Conservation (phyloP, 2,329 filamentous ascomycete genomes). For the Penicillium sp. region DNA sequence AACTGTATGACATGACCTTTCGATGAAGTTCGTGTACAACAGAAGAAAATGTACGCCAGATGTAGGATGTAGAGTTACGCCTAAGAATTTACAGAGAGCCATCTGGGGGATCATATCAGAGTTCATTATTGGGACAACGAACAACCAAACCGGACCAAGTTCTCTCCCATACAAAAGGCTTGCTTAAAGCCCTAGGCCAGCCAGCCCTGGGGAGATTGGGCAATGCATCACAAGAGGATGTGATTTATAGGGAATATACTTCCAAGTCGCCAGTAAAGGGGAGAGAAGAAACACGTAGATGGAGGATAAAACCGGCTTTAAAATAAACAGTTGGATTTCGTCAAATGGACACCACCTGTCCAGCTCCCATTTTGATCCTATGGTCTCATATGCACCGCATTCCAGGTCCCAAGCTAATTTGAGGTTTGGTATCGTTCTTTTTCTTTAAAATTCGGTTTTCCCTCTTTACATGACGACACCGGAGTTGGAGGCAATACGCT, state of each 20-base stretch:
- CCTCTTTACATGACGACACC: constrained; percentile 97
- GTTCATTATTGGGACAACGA: constrained; percentile 12
- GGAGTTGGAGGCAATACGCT: constrained; percentile 99
- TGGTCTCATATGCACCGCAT: constrained; percentile 30
- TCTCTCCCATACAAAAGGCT: constrained; percentile 1
- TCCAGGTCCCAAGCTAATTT: constrained; percentile 26
- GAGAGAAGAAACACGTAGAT: constrained; percentile 23
- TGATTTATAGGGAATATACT: constrained; percentile 25
- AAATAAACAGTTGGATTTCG: constrained; percentile 29
- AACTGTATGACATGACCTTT: not conserved
- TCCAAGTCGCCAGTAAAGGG: constrained; percentile 25
- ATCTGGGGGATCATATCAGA: constrained; percentile 12
- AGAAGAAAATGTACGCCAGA: not conserved
- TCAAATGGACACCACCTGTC: constrained; percentile 24
- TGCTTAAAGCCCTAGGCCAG: constrained; percentile 1
- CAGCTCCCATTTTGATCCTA: constrained; percentile 22
- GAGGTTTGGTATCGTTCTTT: constrained; percentile 31
- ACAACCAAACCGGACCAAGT: constrained; percentile 7
- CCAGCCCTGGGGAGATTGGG: not conserved
- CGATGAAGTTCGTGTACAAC: not conserved
- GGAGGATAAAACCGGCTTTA: constrained; percentile 25
- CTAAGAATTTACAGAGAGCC: not conserved
- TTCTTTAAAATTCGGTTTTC: constrained; percentile 29
- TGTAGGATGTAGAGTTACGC: not conserved
- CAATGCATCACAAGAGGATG: constrained; percentile 19